These are phyloP conservation scores for Cordyceps javanica DNA, from an alignment of 2,329 filamentous ascomycete species.

Conservation along the genomic window DNA sequence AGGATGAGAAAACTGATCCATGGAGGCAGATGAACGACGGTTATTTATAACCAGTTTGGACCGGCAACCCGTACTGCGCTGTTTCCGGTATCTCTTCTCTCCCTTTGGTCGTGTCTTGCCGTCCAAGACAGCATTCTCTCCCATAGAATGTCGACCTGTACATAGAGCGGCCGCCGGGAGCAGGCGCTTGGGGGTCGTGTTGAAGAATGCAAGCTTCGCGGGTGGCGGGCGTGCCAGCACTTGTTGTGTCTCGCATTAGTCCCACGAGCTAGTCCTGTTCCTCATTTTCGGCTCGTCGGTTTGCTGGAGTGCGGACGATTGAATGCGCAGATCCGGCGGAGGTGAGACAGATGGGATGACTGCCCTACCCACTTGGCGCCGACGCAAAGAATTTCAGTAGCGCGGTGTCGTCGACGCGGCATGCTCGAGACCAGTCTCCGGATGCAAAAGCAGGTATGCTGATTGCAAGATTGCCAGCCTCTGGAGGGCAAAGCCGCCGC, in stretches of 20 bases:
- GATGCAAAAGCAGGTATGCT: background rate
- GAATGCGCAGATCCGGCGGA: background rate
- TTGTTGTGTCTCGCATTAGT: constrained; percentile 6
- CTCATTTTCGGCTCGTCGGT: background rate
- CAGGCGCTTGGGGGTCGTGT: background rate
- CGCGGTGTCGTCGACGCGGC: background rate
- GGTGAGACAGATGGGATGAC: background rate
- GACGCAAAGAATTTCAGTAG: background rate
- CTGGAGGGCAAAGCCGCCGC: background rate
- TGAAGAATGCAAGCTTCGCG: constrained; percentile 5
- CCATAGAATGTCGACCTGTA: background rate
- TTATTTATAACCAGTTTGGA: constrained; percentile 22
- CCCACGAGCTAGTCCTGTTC: background rate
- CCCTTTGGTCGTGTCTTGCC: background rate
- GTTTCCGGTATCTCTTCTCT: background rate
- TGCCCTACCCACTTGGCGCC: constrained; percentile 1
- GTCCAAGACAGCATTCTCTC: background rate
- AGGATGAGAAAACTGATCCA: constrained; percentile 6
- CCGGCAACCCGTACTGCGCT: background rate
- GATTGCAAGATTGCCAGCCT: background rate
- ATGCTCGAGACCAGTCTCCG: background rate
- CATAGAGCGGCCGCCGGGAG: background rate
- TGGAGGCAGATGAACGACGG: constrained; percentile 17
- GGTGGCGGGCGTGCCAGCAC: background rate
- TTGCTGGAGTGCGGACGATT: background rate